Evolutionary conservation across 2,329 filamentous ascomycete genomes (phyloP).

Genomic region (Aureobasidium mangrovei): DNA sequence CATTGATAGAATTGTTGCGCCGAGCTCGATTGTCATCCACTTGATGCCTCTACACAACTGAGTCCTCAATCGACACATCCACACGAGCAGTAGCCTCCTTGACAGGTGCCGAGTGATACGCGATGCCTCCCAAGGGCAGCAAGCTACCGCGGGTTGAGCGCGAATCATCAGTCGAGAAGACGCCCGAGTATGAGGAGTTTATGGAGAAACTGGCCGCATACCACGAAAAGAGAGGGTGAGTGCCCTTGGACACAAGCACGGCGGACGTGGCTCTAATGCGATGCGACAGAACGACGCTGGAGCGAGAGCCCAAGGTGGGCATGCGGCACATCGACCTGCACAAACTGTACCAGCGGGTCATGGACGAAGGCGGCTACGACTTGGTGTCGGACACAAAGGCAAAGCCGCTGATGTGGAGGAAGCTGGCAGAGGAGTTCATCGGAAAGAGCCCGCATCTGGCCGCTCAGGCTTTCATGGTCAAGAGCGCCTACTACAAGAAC

Average conservation of each 20-base stretch:
- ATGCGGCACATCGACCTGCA: slow-evolving; percentile 66
- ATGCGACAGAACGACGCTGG: slow-evolving; percentile 54
- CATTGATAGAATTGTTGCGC: not conserved
- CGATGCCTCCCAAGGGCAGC: slow-evolving; percentile 20
- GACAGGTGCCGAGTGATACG: not conserved
- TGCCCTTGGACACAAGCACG: slow-evolving; percentile 11
- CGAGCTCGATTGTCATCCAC: not conserved
- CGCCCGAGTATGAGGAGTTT: slow-evolving; percentile 67
- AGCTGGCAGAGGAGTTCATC: slow-evolving; percentile 66
- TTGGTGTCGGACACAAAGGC: slow-evolving; percentile 57
- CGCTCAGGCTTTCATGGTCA: slow-evolving; percentile 77
- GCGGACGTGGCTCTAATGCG: slow-evolving; percentile 6
- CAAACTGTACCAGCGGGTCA: slow-evolving; percentile 69
- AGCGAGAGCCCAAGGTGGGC: slow-evolving; percentile 73
- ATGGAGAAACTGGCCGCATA: slow-evolving; percentile 64
- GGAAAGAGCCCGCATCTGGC: slow-evolving; percentile 66
- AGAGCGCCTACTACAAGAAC: slow-evolving; percentile 84
- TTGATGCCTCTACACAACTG: not conserved
- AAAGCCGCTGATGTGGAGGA: slow-evolving; percentile 79
- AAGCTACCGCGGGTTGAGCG: slow-evolving; percentile 28
- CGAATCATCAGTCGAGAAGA: slow-evolving; percentile 40
- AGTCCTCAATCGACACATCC: not conserved
- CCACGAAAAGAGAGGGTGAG: slow-evolving; percentile 65
- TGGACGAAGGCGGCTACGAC: slow-evolving; percentile 75
- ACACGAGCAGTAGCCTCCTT: not conserved